Evolutionary conservation across 306 rosid genomes (phyloP), one percentile per base, ranked within the genome.

Genomic region (Prunus dulcis): DNA sequence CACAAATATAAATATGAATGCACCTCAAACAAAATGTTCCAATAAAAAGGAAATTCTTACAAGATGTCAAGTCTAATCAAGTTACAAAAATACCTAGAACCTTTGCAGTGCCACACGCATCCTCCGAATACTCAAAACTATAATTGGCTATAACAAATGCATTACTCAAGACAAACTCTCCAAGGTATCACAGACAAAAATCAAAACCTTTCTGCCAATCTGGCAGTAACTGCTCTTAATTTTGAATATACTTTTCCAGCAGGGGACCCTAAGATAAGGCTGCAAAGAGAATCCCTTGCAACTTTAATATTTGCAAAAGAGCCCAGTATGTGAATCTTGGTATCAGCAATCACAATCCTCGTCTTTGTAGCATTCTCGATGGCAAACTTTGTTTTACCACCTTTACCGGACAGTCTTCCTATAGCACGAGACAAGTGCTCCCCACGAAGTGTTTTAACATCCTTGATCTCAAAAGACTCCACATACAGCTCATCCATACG

Each of bases 371-470:
- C 97, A 18, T 93, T 93, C 86, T 91, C 98, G 45, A 89, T 93
- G 0, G 98, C 93, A 20, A 93, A 93, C 76, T 91, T 93, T 0
- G 96, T 93, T 80, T 91, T 93, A 27, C 95, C 98, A 18, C 92
- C 96, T 85, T 93, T 93, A 51, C 96, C 96, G 2, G 98, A 91
- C 28, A 93, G 75, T 82, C 95, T 89, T 52, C 96, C 98, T 57
- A 93, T 86, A 47, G 98, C 98, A 27, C 96, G 94, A 32, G 98
- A 93, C 85, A 93, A 81, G 84, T 93, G 98, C 84, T 89, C 95
- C 0, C 98, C 91, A 61, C 88, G 67, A 8, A 93, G 93, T 9
- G 93, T 93, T 76, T 93, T 93, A 12, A 91, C 98, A 62, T 93
- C 98, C 85, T 93, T 93, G 81, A 89, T 89, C 86, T 93, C 98